phyloP scores from a whole-genome alignment of 495 filamentous ascomycete genomes.

The Apiosordaria backusii region DNA sequence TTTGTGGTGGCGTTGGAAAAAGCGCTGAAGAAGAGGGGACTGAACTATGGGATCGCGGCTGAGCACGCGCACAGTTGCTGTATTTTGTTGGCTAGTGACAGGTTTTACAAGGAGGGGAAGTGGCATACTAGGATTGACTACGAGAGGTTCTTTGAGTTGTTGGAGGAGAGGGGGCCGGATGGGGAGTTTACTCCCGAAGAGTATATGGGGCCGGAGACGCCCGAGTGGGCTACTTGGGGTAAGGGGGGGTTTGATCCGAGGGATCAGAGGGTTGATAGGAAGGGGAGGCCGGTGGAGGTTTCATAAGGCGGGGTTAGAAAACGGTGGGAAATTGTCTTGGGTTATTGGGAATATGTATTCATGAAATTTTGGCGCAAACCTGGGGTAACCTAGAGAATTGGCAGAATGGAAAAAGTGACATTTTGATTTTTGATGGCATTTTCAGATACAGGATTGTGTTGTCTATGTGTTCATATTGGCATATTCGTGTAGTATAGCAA shows the following conservation, averaged over 20 bases:
- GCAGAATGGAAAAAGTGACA: not conserved
- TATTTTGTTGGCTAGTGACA: constrained; percentile 71
- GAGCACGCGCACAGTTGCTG: constrained; percentile 96
- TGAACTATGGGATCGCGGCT: constrained; percentile 85
- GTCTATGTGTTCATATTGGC: too few species aligned
- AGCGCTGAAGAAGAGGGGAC: constrained; percentile 61
- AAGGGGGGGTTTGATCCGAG: constrained; percentile 90
- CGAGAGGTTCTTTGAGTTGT: constrained; percentile 77
- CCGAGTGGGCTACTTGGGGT: constrained; percentile 94
- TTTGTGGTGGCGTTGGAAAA: constrained; percentile 72
- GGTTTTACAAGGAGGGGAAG: constrained; percentile 67
- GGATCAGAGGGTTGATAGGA: constrained; percentile 78
- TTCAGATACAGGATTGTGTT: too few species aligned
- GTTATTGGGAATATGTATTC: too few species aligned
- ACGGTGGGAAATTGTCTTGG: too few species aligned
- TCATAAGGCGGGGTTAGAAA: constrained; percentile 7
- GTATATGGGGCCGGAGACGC: constrained; percentile 77
- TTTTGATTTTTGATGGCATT: not conserved
- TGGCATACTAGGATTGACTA: constrained; percentile 95
- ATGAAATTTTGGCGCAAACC: too few species aligned
- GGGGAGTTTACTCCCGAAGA: constrained; percentile 80
- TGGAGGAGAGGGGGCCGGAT: constrained; percentile 62
- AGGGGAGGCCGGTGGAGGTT: constrained; percentile 54
- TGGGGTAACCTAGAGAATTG: not conserved
- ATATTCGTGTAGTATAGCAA: too few species aligned